Percentiles rank a stretch among this genome's conserved stretches.
phyloP scores from a whole-genome alignment of 805 yeast species.

The Candida manassasensis region DNA sequence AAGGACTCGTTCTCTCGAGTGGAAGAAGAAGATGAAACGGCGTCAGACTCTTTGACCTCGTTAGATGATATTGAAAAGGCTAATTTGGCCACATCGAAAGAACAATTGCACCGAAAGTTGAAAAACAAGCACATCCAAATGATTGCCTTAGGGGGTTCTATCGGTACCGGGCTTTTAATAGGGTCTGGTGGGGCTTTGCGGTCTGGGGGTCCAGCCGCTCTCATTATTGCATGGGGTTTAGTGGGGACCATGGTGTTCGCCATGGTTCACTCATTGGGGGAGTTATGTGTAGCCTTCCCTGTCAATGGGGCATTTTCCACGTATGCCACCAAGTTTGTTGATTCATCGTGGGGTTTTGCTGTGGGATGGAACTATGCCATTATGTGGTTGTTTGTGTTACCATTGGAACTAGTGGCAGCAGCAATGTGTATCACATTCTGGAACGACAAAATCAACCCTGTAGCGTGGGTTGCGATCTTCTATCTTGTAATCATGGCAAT shows the following conservation, averaged over 20 bases:
- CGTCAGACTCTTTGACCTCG: not conserved
- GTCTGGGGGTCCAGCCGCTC: conserved; percentile 42
- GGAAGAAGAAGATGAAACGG: conserved; percentile 7
- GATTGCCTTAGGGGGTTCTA: conserved; percentile 69
- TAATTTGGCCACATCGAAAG: conserved; percentile 29
- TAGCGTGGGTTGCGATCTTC: conserved; percentile 34
- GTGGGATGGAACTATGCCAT: conserved; percentile 37
- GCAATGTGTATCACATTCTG: conserved; percentile 33
- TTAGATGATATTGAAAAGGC: conserved; percentile 30
- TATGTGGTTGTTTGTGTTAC: conserved; percentile 35
- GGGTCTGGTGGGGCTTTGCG: conserved; percentile 42
- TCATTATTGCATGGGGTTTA: conserved; percentile 50
- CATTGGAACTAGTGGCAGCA: conserved; percentile 36
- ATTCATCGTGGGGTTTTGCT: conserved; percentile 38
- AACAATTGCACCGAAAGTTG: conserved; percentile 40
- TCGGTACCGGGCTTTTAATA: conserved; percentile 57
- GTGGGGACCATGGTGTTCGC: conserved; percentile 56
- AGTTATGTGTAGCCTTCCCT: conserved; percentile 48
- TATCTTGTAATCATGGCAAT: conserved; percentile 25
- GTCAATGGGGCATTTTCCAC: conserved; percentile 38
- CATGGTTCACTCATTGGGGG: conserved; percentile 63
- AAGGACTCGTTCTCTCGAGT: conserved; percentile 30
- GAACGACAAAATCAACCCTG: conserved; percentile 31
- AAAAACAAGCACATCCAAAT: conserved; percentile 51
- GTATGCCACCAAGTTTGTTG: conserved; percentile 34